These are phyloP conservation scores for Hortiboletus rubellus DNA, from an alignment of 1,284 basidiomycete species.

Conservation along the genomic window DNA sequence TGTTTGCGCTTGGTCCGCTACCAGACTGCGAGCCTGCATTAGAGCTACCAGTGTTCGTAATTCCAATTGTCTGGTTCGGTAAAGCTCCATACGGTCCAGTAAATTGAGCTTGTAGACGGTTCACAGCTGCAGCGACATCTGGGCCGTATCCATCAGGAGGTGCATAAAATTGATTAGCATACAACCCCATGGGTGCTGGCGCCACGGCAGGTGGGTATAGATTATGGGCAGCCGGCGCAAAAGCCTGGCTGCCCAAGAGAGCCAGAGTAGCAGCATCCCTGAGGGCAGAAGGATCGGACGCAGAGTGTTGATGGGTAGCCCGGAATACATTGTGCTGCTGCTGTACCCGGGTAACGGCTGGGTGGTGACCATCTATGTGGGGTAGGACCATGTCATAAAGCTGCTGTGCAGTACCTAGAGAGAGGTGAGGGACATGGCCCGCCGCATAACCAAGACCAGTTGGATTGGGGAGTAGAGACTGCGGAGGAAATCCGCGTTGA, in stretches of 20 bases:
- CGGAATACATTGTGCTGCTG: slow-evolving; percentile 73
- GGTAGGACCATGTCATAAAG: slow-evolving; percentile 77
- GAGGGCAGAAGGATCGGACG: slow-evolving; percentile 71
- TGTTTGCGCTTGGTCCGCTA: slow-evolving; percentile 80
- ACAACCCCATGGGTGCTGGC: slow-evolving; percentile 55
- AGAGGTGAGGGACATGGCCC: slow-evolving; percentile 58
- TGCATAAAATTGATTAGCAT: slow-evolving; percentile 67
- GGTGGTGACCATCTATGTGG: slow-evolving; percentile 55
- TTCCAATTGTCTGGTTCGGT: slow-evolving; percentile 38
- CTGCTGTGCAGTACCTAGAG: slow-evolving; percentile 69
- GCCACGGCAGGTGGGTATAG: slow-evolving; percentile 53
- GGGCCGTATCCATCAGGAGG: slow-evolving; percentile 57
- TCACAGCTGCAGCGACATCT: slow-evolving; percentile 60
- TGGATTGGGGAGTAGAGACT: slow-evolving; percentile 53
- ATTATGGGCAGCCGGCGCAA: slow-evolving; percentile 40
- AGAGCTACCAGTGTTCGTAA: slow-evolving; percentile 42
- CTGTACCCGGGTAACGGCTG: slow-evolving; percentile 70
- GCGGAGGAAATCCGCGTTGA: slow-evolving; percentile 57
- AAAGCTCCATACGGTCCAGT: slow-evolving; percentile 55
- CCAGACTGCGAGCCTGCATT: slow-evolving; percentile 33
- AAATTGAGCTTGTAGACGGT: slow-evolving; percentile 57
- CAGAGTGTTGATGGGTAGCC: slow-evolving; percentile 71
- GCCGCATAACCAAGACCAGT: slow-evolving; percentile 55
- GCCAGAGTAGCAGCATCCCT: slow-evolving; percentile 67
- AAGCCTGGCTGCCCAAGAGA: slow-evolving; percentile 60